These are phyloP conservation scores for Penicillium corylophilum DNA, from an alignment of 2,329 filamentous ascomycete species.

Conservation along the genomic window DNA sequence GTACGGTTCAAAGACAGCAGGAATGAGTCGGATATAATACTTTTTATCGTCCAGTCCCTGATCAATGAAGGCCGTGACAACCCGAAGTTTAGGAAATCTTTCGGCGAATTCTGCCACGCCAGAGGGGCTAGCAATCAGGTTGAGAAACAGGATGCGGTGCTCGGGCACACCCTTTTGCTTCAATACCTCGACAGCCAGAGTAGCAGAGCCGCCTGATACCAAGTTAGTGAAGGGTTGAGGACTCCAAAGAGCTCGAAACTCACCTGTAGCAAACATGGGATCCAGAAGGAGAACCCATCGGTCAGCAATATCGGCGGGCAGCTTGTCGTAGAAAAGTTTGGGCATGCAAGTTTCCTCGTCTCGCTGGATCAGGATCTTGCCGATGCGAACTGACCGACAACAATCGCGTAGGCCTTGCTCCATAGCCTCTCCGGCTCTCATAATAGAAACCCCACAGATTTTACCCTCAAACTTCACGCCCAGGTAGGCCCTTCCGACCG, in stretches of 20 bases:
- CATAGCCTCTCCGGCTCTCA: conserved; percentile 98
- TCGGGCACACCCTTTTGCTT: conserved; percentile 89
- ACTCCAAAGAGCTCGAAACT: conserved; percentile 4
- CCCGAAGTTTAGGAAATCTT: conserved; percentile 82
- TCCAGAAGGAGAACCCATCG: conserved; percentile 93
- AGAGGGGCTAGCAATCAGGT: conserved; percentile 94
- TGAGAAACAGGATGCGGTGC: conserved; percentile 92
- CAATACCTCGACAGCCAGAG: conserved; percentile 93
- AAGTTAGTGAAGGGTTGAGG: conserved; percentile 9
- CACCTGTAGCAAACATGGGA: conserved; percentile 98
- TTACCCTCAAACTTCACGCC: conserved; percentile 96
- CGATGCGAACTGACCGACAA: conserved; percentile 95
- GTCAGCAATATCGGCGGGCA: conserved; percentile 87
- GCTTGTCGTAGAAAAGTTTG: conserved; percentile 95
- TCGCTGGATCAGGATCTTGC: conserved; percentile 96
- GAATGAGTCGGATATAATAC: conserved; percentile 56
- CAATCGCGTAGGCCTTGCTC: conserved; percentile 95
- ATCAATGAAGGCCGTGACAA: conserved; percentile 95
- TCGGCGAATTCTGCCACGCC: conserved; percentile 86
- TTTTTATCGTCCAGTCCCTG: conserved; percentile 97
- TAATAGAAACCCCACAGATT: conserved; percentile 97
- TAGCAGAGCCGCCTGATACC: conserved; percentile 79
- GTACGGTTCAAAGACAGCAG: conserved; percentile 1
- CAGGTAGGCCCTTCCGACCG: conserved; percentile 81
- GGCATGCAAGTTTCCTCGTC: conserved; percentile 93